A percentile compares a stretch with the other conserved stretches of the same genome.
Evolutionary conservation across 208 protist genomes (phyloP).

Genomic region (Trypanosoma melophagium): DNA sequence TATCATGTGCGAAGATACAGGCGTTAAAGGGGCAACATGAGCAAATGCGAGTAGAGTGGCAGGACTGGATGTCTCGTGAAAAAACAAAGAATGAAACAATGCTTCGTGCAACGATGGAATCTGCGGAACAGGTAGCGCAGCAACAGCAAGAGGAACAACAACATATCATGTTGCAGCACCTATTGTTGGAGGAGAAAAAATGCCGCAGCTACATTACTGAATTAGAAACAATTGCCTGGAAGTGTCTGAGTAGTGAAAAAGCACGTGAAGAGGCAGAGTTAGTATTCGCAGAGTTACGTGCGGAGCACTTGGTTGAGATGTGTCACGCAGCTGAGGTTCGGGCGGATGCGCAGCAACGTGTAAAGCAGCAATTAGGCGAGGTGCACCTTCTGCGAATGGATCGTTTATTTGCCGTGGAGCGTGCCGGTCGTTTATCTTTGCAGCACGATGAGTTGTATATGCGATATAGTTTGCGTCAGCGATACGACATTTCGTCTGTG

Average conservation of each 20-base stretch:
- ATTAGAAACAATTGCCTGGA: background rate
- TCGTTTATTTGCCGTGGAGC: slow-evolving; percentile 1
- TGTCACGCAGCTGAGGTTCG: background rate
- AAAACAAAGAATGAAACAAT: too few relatives aligned
- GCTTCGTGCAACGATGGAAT: too few relatives aligned
- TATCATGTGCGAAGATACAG: background rate
- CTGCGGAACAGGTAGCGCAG: too few relatives aligned
- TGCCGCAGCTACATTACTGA: background rate
- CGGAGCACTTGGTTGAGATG: too few relatives aligned
- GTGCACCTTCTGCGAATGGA: background rate
- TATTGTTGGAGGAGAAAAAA: background rate
- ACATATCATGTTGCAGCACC: too few relatives aligned
- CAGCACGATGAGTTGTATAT: slow-evolving; percentile 25
- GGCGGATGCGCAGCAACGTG: background rate
- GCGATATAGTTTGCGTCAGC: slow-evolving; percentile 14
- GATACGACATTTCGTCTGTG: slow-evolving; percentile 12
- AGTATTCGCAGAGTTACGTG: background rate
- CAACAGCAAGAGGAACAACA: too few relatives aligned
- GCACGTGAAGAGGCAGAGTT: background rate
- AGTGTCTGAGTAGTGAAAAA: background rate
- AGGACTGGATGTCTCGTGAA: too few relatives aligned
- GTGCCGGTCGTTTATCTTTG: slow-evolving; percentile 12
- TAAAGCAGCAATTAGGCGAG: background rate
- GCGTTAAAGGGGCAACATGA: background rate
- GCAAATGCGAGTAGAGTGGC: background rate